Conservation (phyloP, 768 basidiomycete species). For the Leccinum broughii region DNA sequence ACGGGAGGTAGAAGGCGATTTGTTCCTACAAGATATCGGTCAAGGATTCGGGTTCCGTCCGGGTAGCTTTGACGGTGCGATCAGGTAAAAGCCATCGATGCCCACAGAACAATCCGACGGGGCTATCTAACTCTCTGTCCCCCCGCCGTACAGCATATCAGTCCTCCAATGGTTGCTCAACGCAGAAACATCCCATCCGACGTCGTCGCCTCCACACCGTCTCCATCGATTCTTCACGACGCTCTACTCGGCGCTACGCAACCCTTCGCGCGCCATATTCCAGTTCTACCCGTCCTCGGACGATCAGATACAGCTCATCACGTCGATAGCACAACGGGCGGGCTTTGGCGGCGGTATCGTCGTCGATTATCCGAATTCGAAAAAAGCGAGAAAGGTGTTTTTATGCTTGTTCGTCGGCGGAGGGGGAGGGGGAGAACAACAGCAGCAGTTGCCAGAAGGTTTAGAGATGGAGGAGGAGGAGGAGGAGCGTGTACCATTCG, state of each 20-base stretch:
- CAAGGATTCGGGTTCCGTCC: constrained; percentile 97
- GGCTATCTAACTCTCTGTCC: background rate
- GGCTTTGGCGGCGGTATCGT: constrained; percentile 97
- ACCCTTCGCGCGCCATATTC: constrained; percentile 82
- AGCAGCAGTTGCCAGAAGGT: constrained; percentile 75
- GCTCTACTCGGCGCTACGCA: constrained; percentile 80
- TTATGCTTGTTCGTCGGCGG: constrained; percentile 89
- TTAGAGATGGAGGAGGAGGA: constrained; percentile 70
- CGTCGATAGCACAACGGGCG: constrained; percentile 87
- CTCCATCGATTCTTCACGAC: constrained; percentile 91
- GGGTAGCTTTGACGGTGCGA: constrained; percentile 96
- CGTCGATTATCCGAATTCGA: constrained; percentile 96
- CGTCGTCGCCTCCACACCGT: constrained; percentile 86
- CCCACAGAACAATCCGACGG: background rate
- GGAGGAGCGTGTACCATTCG: constrained; percentile 58
- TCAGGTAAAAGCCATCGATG: constrained; percentile 56
- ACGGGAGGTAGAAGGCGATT: constrained; percentile 92
- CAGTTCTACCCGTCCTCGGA: constrained; percentile 98
- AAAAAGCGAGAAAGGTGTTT: constrained; percentile 94
- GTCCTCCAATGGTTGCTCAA: constrained; percentile 99
- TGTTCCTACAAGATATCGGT: constrained; percentile 96
- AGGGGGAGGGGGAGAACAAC: constrained; percentile 54
- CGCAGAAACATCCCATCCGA: constrained; percentile 88
- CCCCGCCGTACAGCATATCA: constrained; percentile 68
- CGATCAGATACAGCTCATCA: constrained; percentile 95